A percentile compares a stretch with the other conserved stretches of the same genome.
These are phyloP conservation scores for Myotisia sp. DNA, from an alignment of 2,329 filamentous ascomycete species.

Conservation along the genomic window DNA sequence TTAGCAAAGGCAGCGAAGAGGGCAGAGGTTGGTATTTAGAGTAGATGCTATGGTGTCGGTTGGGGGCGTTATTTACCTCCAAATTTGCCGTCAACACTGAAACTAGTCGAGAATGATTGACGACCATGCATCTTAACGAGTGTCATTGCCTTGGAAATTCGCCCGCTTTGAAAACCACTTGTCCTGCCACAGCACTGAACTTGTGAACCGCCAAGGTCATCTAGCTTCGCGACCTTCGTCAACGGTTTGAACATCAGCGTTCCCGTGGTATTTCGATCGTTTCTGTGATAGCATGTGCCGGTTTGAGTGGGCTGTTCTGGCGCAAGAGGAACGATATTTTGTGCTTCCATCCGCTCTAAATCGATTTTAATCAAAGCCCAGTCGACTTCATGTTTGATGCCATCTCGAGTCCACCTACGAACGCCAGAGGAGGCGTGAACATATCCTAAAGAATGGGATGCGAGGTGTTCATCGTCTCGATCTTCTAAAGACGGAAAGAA, in stretches of 20 bases:
- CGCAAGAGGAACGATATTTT: constrained; percentile 47
- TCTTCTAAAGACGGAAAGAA: constrained; percentile 71
- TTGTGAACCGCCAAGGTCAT: constrained; percentile 53
- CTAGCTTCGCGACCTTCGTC: constrained; percentile 42
- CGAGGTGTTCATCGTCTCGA: constrained; percentile 65
- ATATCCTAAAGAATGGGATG: constrained; percentile 65
- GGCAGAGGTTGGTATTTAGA: too few species aligned
- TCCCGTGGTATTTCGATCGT: too few species aligned
- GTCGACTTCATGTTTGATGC: constrained; percentile 78
- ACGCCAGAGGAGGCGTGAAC: constrained; percentile 85
- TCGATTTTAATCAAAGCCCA: constrained; percentile 83
- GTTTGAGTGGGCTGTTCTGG: constrained; percentile 1
- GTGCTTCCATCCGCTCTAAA: constrained; percentile 52
- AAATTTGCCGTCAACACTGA: constrained; percentile 47
- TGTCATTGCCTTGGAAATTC: constrained; percentile 62
- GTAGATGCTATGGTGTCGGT: too few species aligned
- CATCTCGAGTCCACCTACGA: constrained; percentile 55
- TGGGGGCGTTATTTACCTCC: constrained; percentile 40
- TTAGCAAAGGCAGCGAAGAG: not conserved
- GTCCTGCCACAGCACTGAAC: constrained; percentile 86
- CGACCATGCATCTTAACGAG: constrained; percentile 81
- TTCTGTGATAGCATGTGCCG: too few species aligned
- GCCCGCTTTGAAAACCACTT: constrained; percentile 64
- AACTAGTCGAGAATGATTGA: constrained; percentile 60
- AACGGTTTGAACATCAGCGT: constrained; percentile 29